Evolutionary conservation across 768 basidiomycete genomes (phyloP), one percentile per base, ranked within the genome.

Genomic region (Lactarius hatsudake): DNA sequence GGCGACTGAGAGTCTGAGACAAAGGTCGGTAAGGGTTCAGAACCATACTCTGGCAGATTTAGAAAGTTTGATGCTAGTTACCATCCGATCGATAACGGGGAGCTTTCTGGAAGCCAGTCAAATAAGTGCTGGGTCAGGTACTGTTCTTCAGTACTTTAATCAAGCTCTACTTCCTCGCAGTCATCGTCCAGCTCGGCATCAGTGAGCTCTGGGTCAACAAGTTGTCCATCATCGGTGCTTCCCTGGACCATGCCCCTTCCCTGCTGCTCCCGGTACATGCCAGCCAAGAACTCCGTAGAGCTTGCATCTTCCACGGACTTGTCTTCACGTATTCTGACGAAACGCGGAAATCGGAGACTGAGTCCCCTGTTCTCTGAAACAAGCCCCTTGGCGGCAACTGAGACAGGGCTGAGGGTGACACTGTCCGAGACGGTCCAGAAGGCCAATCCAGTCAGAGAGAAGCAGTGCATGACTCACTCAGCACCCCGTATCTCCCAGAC

Each of bases 401-500:
- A 96, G 18, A 94, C 86, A 0, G 94, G 94, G 54, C 93, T 94
- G 68, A 93, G 77, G 2, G 94, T 94, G 70, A 95, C 83, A 73
- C 89, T 91, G 60, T 48, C 45, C 54, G 69, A 66, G 66, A 43
- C 23, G 59, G 71, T 63, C 7, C 26, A 56, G 40, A 64, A 59
- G 40, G 28, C 30, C 32, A 45, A 3, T 12, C 15, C 26, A 36
- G 15, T 38, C 23, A 26, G 42, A 42, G 28, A 40, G 17, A 51
- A 64, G 62, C 45, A 34, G 36, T 8, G 64, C 28, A 48, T 34
- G 60, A 74, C 81, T 75, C 69, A 86, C 88, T 90, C 87, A 66
- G 90, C 88, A 45, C 89, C 87, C 32, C 86, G 84, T 65, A 96
- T 90, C 78, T 97, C 94, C 95, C 95, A 97, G 18, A 94, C 91